These are phyloP conservation scores for Phylloporus sp. DNA, from an alignment of 1,284 basidiomycete species.

Conservation along the genomic window DNA sequence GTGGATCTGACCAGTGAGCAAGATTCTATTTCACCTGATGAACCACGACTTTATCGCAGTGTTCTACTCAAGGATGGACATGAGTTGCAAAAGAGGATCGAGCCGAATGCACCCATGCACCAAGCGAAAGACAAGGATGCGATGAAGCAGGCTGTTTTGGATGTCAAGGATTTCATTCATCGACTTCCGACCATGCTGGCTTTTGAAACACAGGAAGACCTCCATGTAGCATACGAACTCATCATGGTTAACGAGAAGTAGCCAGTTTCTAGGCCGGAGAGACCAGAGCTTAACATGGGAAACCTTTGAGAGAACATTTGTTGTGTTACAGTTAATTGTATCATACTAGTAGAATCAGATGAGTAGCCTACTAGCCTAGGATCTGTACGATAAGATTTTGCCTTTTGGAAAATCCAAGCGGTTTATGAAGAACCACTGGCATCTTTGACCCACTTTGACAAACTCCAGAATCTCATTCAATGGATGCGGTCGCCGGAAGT, in stretches of 20 bases:
- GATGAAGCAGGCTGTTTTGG: constrained; percentile 30
- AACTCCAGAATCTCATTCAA: no score
- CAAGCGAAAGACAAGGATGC: constrained; percentile 12
- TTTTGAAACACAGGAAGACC: constrained; percentile 31
- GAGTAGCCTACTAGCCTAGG: no score
- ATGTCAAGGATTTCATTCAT: constrained; percentile 32
- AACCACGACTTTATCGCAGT: constrained; percentile 17
- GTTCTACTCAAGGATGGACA: constrained; percentile 24
- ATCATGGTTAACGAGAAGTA: constrained; percentile 31
- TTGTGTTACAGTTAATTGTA: no score
- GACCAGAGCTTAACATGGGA: constrained; percentile 31
- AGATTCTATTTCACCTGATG: not conserved
- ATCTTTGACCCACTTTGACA: no score
- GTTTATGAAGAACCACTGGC: no score
- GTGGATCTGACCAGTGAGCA: constrained; percentile 27
- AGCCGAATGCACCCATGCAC: constrained; percentile 35
- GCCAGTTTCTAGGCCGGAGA: constrained; percentile 20
- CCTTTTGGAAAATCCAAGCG: no score
- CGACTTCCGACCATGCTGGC: constrained; percentile 16
- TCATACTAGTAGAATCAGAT: no score
- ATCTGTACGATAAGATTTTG: no score
- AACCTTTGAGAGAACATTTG: constrained; percentile 28
- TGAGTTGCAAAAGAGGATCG: constrained; percentile 31
- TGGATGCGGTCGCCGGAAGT: no score
- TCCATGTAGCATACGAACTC: constrained; percentile 37